These are phyloP conservation scores for Podospora australis DNA, from an alignment of 495 filamentous ascomycete genomes.

Conservation along the genomic window DNA sequence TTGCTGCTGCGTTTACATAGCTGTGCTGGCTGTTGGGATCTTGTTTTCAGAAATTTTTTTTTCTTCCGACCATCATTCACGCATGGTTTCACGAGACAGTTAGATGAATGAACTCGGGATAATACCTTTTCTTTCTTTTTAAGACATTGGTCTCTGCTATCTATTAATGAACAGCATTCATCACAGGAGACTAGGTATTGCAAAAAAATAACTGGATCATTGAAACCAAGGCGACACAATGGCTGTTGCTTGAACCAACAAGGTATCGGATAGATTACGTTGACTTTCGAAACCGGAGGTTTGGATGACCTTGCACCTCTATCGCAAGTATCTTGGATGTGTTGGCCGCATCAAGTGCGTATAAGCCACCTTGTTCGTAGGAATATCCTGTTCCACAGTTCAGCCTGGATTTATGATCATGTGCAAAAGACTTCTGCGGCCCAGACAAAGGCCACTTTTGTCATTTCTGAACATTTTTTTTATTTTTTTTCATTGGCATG, in stretches of 20 bases:
- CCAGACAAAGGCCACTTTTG: constrained; percentile 1
- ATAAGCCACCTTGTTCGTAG: not conserved
- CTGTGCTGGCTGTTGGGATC: constrained; percentile 21
- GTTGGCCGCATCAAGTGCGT: constrained; percentile 6
- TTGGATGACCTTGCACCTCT: no score
- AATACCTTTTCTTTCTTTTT: constrained; percentile 19
- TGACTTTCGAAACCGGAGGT: no score
- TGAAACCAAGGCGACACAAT: no score
- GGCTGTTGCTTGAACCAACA: no score
- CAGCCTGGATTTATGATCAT: no score
- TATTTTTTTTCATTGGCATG: not conserved
- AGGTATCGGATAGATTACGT: no score
- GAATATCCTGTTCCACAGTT: not conserved
- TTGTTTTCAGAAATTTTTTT: constrained; percentile 3
- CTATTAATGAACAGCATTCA: no score
- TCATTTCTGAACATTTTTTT: not conserved
- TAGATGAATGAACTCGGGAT: constrained; percentile 24
- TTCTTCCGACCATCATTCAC: constrained; percentile 16
- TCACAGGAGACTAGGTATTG: no score
- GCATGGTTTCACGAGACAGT: constrained; percentile 26
- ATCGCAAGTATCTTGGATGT: no score
- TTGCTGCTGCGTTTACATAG: constrained; percentile 22
- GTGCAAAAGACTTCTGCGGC: not conserved
- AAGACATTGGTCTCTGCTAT: not conserved
- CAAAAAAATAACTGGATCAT: no score